These are phyloP conservation scores for Kentomonas sorsogonicus DNA, from an alignment of 208 protist species.

Conservation along the genomic window DNA sequence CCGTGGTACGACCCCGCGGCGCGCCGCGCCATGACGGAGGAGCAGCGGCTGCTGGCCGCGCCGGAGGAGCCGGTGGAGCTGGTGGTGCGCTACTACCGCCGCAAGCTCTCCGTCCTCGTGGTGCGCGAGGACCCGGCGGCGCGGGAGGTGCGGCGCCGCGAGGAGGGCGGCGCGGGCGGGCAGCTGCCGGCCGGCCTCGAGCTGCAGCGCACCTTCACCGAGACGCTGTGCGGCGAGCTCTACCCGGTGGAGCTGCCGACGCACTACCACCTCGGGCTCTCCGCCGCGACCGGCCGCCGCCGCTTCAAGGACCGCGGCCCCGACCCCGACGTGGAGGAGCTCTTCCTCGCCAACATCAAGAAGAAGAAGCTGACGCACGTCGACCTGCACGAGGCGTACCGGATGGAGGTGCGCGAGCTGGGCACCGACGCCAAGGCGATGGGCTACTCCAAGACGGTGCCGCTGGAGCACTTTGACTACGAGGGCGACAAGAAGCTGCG, in stretches of 20 bases:
- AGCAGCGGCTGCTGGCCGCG: neutral
- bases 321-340: slow-evolving; percentile 15
- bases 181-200: slow-evolving; percentile 22
- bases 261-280: slow-evolving; percentile 73
- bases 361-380: slow-evolving; percentile 46
- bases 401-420: slow-evolving; percentile 69
- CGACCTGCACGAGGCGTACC: slow-evolving; percentile 66
- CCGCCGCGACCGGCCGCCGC: slow-evolving; percentile 63
- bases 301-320: slow-evolving; percentile 15
- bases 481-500: slow-evolving; percentile 53
- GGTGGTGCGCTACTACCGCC: slow-evolving; percentile 69
- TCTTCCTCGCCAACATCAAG: slow-evolving; percentile 20
- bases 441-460: slow-evolving; percentile 72
- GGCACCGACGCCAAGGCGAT: slow-evolving; percentile 61
- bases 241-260: slow-evolving; percentile 53
- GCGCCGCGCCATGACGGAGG: no score
- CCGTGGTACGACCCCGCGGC: slow-evolving; percentile 23
- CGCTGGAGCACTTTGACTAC: slow-evolving; percentile 74
- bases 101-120: slow-evolving; percentile 50
- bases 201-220: slow-evolving; percentile 42
- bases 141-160: slow-evolving; percentile 13
- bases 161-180: slow-evolving; percentile 14
- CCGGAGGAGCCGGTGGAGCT: slow-evolving; percentile 66
- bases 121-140: slow-evolving; percentile 36
- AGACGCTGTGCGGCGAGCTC: slow-evolving; percentile 74